Percentiles rank a stretch among this genome's conserved stretches.
These are phyloP conservation scores for Dioscorea dumetorum DNA, from an alignment of 106 monocot genomes.

Conservation along the genomic window DNA sequence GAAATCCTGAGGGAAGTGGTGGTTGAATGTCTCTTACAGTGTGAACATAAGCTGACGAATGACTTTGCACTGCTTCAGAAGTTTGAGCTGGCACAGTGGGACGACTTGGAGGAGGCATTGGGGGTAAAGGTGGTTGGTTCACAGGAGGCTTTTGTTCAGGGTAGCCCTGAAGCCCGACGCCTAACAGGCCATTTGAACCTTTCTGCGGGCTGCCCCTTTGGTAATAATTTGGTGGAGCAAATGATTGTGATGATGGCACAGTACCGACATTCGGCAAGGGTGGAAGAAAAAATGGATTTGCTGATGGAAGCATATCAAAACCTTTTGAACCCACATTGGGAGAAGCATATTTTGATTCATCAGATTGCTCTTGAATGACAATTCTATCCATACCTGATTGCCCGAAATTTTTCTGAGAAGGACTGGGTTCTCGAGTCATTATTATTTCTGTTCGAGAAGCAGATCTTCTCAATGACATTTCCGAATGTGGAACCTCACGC, in stretches of 20 bases:
- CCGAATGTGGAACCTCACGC: conserved; percentile 24
- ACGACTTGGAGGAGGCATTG: conserved; percentile 64
- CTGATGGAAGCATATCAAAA: conserved; percentile 12
- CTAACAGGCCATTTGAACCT: conserved; percentile 20
- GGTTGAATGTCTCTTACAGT: conserved; percentile 46
- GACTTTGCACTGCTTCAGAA: conserved; percentile 31
- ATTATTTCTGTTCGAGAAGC: conserved; percentile 17
- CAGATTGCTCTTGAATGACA: conserved; percentile 37
- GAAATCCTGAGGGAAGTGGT: conserved; percentile 63
- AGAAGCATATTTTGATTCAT: conserved; percentile 44
- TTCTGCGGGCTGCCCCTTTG: conserved; percentile 35
- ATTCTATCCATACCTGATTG: conserved; percentile 8
- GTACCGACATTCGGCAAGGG: conserved; percentile 16
- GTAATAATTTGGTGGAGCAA: conserved; percentile 25
- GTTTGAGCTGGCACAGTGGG: conserved; percentile 26
- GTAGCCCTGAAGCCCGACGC: conserved; percentile 41
- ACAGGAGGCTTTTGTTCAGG: conserved; percentile 33
- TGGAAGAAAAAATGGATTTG: conserved; percentile 20
- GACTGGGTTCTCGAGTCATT: conserved; percentile 11
- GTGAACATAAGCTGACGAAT: conserved; percentile 28
- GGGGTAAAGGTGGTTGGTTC: conserved; percentile 84
- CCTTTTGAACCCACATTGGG: conserved; percentile 17
- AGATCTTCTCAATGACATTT: conserved; percentile 18
- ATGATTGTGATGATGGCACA: conserved; percentile 19
- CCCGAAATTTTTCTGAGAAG: conserved; percentile 30